Evolutionary conservation across 2,329 filamentous ascomycete genomes (phyloP), one percentile per base, ranked within the genome.

Genomic region (Dactylellina cionopaga): DNA sequence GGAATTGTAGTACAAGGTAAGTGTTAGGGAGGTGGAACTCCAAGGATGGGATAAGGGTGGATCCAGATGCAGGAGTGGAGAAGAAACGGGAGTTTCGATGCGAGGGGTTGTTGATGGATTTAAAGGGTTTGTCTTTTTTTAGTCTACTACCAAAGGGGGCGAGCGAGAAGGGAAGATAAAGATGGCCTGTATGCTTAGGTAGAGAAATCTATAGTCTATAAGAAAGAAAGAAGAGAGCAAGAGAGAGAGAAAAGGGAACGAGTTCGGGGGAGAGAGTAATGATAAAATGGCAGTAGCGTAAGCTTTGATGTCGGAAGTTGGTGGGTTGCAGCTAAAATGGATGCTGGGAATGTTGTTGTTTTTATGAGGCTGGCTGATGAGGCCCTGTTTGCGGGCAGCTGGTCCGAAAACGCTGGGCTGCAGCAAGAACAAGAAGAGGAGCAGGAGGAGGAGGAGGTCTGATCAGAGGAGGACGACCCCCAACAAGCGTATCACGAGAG

Each of bases 401-500:
- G 63, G 49, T 49, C 66, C 66, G 66, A 51, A 58, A 56, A 51
- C 66, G 58, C 65, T 62, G 25, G 37, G 11, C n/a, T 3, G 51
- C 35, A 55, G 51, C n/a, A 35, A 2, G 24, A 47, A 46, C 15
- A 27, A 11, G 25, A 37, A 33, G 5, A 33, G 11, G 4, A 62
- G 19, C 37, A 10, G 35, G 2, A 3, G 3, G 22, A 49, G 22
- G 7, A 63, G 13, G 27, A 6, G n/a, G n/a, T n/a, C n/a, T n/a
- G n/a, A n/a, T n/a, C n/a, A n/a, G n/a, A n/a, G n/a, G n/a, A n/a
- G n/a, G n/a, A n/a, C n/a, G 17, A 43, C 52, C 56, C 56, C 51
- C 51, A 63, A 55, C 59, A 19, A 35, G 43, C 64, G 66, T 43
- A 71, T 71, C 66, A 71, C 58, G 66, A 71, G 66, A 71, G 66